These are phyloP conservation scores for Cadophora sp. DNA, from an alignment of 2,329 filamentous ascomycete species.

Conservation along the genomic window DNA sequence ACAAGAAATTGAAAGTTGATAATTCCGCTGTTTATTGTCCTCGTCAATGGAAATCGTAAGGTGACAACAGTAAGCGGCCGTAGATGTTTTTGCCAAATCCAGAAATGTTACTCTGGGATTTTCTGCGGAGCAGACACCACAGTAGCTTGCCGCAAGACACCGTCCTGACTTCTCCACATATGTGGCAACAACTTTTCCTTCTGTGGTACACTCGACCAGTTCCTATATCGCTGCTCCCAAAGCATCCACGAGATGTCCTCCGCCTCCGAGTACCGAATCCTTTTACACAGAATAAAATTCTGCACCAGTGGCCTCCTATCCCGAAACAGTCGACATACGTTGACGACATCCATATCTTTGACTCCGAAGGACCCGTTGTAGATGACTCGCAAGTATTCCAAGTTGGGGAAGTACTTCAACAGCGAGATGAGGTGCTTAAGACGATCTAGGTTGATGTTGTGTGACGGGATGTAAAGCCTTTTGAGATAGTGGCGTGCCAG, in stretches of 20 bases:
- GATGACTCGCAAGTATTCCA: conserved; percentile 30
- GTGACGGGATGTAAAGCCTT: conserved; percentile 31
- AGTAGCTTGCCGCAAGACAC: conserved; percentile 18
- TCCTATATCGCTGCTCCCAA: conserved; percentile 29
- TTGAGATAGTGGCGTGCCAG: conserved; percentile 27
- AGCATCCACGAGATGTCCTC: conserved; percentile 35
- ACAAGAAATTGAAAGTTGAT: neutral
- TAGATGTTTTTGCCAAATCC: too few relatives aligned
- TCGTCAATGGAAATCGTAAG: too few relatives aligned
- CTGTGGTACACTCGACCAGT: conserved; percentile 23
- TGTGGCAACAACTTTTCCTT: conserved; percentile 9
- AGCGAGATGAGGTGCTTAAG: conserved; percentile 34
- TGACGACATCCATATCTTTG: conserved; percentile 34
- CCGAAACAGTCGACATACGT: conserved; percentile 28
- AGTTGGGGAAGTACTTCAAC: conserved; percentile 33
- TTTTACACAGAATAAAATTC: conserved; percentile 28
- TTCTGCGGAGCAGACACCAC: conserved; percentile 28
- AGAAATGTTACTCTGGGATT: conserved; percentile 20
- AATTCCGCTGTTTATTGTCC: too few relatives aligned
- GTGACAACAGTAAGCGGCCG: neutral
- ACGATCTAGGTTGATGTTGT: conserved; percentile 28
- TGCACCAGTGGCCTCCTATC: conserved; percentile 26
- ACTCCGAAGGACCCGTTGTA: conserved; percentile 23
- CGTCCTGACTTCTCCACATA: conserved; percentile 27
- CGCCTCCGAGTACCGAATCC: conserved; percentile 28